phyloP scores from a whole-genome alignment of 495 filamentous ascomycete genomes.

The Tuber aestivum region DNA sequence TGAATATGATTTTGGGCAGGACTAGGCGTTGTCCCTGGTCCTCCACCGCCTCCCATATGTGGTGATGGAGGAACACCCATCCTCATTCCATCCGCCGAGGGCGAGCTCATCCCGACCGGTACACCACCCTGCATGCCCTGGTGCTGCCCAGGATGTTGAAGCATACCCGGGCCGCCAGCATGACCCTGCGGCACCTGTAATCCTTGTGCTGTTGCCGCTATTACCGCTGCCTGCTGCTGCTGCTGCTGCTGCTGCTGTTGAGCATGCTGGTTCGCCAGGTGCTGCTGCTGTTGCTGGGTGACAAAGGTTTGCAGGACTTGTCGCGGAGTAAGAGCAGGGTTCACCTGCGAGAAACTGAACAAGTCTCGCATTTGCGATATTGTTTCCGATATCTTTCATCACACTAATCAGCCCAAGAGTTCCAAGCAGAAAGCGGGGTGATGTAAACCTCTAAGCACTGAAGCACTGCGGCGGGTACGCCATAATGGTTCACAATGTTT shows the following conservation, averaged over 20 bases:
- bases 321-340: slow-evolving; percentile 48
- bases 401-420: not conserved
- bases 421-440: not conserved
- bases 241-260: slow-evolving; percentile 36
- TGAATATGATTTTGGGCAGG: slow-evolving; percentile 43
- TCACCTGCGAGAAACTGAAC: slow-evolving; percentile 49
- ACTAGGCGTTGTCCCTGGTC: slow-evolving; percentile 42
- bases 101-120: slow-evolving; percentile 37
- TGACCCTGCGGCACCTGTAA: slow-evolving; percentile 32
- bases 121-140: slow-evolving; percentile 27
- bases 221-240: slow-evolving; percentile 27
- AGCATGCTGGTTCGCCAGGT: slow-evolving; percentile 43
- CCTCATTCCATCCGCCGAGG: slow-evolving; percentile 39
- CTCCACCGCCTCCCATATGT: slow-evolving; percentile 38
- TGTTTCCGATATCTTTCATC: slow-evolving; percentile 52
- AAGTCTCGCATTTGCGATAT: slow-evolving; percentile 54
- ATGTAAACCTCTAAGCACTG: slow-evolving; percentile 50
- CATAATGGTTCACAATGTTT: slow-evolving; percentile 49
- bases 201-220: slow-evolving; percentile 22
- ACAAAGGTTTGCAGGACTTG: slow-evolving; percentile 50
- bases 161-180: slow-evolving; percentile 37
- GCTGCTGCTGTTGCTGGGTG: slow-evolving; percentile 43
- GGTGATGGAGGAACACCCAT: slow-evolving; percentile 41
- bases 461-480: slow-evolving; percentile 47
- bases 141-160: slow-evolving; percentile 32